Conservation (phyloP, 495 filamentous ascomycete genomes). For the Cryomyces minteri region DNA sequence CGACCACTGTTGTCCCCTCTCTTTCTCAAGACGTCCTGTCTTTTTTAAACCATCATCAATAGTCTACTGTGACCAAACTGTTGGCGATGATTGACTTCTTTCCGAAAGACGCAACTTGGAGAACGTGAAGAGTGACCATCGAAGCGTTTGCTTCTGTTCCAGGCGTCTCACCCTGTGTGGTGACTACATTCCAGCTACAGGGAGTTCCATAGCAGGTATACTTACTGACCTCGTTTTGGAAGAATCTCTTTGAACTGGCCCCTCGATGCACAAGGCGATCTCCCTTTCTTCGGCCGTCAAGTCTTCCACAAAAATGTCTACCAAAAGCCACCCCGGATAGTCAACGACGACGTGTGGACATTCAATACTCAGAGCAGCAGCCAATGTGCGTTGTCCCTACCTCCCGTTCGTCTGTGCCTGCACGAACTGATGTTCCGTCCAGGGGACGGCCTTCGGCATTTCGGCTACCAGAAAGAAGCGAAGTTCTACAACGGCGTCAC, state of each 20-base stretch:
- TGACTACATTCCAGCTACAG: too few relatives aligned
- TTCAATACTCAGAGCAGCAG: conserved; percentile 20
- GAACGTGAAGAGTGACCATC: too few relatives aligned
- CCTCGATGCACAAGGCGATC: conserved; percentile 17
- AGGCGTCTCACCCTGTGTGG: too few relatives aligned
- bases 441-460: conserved; percentile 14
- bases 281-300: conserved; percentile 19
- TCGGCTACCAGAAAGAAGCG: conserved; percentile 15
- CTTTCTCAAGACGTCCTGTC: too few relatives aligned
- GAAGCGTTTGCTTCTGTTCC: too few relatives aligned
- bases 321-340: conserved; percentile 13
- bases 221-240: neutral
- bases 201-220: neutral
- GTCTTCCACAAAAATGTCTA: conserved; percentile 20
- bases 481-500: conserved; percentile 45
- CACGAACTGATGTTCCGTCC: neutral
- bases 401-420: neutral
- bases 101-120: too few relatives aligned
- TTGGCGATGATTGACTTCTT: too few relatives aligned
- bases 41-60: too few relatives aligned
- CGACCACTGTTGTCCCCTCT: too few relatives aligned
- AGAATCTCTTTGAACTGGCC: conserved; percentile 21
- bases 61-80: too few relatives aligned
- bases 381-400: conserved; percentile 9
- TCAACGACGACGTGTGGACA: conserved; percentile 23